Percentiles rank a stretch among this genome's conserved stretches.
phyloP scores from a whole-genome alignment of 2,329 filamentous ascomycete species.

The Phialocephala sp. region DNA sequence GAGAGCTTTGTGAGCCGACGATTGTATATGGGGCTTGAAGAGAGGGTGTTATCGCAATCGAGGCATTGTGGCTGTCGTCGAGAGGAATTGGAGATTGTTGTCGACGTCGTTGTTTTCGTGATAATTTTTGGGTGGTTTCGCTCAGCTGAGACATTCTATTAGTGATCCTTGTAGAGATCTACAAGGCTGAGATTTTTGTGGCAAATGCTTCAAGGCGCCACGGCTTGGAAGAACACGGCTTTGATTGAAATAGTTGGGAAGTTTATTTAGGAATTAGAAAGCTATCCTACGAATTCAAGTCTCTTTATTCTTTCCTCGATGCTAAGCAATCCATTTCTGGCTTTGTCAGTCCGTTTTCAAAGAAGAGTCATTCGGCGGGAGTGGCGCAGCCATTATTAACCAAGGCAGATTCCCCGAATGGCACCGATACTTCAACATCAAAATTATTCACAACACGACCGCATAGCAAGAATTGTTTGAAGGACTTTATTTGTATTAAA shows the following conservation, averaged over 20 bases:
- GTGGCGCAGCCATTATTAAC: constrained; percentile 25
- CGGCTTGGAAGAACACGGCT: no score
- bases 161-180: constrained; percentile 13
- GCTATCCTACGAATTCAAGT: background rate
- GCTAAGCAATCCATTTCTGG: background rate
- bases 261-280: no score
- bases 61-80: constrained; percentile 1
- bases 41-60: constrained; percentile 7
- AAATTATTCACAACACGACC: background rate
- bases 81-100: constrained; percentile 8
- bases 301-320: constrained; percentile 8
- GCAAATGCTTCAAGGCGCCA: no score
- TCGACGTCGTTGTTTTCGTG: constrained; percentile 25
- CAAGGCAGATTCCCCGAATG: constrained; percentile 3
- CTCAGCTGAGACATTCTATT: constrained; percentile 25
- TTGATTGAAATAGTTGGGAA: no score
- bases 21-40: background rate
- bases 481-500: constrained; percentile 9
- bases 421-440: background rate
- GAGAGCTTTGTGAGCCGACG: constrained; percentile 14
- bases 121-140: constrained; percentile 10
- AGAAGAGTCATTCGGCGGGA: constrained; percentile 21
- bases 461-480: background rate
- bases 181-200: constrained; percentile 19
- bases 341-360: constrained; percentile 21